phyloP scores from a whole-genome alignment of 768 basidiomycete species.

The Leccinum barrowsii region DNA sequence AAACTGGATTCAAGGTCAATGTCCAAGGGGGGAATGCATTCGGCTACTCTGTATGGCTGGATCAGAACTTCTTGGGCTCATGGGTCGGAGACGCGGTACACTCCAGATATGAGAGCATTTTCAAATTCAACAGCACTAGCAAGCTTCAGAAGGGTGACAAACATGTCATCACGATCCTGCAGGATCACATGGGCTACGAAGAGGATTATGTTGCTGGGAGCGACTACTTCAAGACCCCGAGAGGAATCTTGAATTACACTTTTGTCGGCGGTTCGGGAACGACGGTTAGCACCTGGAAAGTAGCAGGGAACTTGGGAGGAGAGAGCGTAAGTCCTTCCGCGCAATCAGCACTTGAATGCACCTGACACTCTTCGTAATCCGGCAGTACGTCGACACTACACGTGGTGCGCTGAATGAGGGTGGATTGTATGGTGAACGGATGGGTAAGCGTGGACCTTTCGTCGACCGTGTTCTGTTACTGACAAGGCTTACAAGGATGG shows the following conservation, averaged over 20 bases:
- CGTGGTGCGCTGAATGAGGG: slow-evolving; percentile 62
- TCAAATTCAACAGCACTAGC: slow-evolving; percentile 5
- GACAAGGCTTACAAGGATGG: slow-evolving; percentile 31
- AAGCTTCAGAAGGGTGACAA: slow-evolving; percentile 22
- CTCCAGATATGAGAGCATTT: slow-evolving; percentile 14
- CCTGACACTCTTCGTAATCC: background rate
- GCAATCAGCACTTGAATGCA: background rate
- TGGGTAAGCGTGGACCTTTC: slow-evolving; percentile 24
- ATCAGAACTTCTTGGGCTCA: slow-evolving; percentile 46
- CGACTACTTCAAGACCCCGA: slow-evolving; percentile 46
- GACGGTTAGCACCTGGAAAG: slow-evolving; percentile 43
- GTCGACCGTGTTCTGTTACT: background rate
- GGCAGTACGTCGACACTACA: slow-evolving; percentile 44
- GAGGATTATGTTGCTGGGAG: slow-evolving; percentile 41
- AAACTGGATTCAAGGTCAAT: slow-evolving; percentile 40
- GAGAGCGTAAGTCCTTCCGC: slow-evolving; percentile 33
- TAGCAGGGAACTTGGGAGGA: slow-evolving; percentile 48
- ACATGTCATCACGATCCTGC: slow-evolving; percentile 48
- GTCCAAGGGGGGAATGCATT: slow-evolving; percentile 47
- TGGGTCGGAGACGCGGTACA: slow-evolving; percentile 19
- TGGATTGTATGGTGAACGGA: slow-evolving; percentile 53
- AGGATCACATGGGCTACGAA: slow-evolving; percentile 55
- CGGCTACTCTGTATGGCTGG: slow-evolving; percentile 48
- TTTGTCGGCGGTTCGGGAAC: slow-evolving; percentile 41
- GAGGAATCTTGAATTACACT: slow-evolving; percentile 46